Conservation (phyloP, 257 asterid genomes). For the Przewalskia tangutica region DNA sequence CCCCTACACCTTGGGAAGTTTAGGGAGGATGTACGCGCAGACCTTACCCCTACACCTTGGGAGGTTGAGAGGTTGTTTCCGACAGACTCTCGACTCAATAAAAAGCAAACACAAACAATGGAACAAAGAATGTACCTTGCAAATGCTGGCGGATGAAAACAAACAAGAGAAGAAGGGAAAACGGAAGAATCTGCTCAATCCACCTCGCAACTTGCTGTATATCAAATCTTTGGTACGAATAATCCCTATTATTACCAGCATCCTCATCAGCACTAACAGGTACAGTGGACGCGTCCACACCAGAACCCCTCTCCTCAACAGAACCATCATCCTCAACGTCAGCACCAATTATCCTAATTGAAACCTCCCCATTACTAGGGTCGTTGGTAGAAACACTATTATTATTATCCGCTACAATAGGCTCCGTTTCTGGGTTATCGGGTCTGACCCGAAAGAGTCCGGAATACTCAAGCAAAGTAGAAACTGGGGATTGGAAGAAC, state of each 20-base stretch:
- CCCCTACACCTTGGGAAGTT: no score
- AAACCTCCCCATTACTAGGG: slow-evolving; percentile 50
- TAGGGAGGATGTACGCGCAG: no score
- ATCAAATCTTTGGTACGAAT: slow-evolving; percentile 63
- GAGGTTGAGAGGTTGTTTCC: no score
- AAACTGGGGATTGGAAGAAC: slow-evolving; percentile 42
- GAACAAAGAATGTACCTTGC: slow-evolving; percentile 48
- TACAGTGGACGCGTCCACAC: slow-evolving; percentile 4
- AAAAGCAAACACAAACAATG: no score
- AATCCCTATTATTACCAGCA: slow-evolving; percentile 30
- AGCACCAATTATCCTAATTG: slow-evolving; percentile 53
- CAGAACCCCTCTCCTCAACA: slow-evolving; percentile 3
- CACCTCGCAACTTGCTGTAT: slow-evolving; percentile 77
- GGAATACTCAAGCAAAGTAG: slow-evolving; percentile 59
- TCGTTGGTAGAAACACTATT: neutral
- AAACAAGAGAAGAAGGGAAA: slow-evolving; percentile 63
- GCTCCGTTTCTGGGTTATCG: slow-evolving; percentile 40
- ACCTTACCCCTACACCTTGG: no score
- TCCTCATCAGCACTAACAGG: slow-evolving; percentile 11
- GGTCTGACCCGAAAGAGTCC: slow-evolving; percentile 51
- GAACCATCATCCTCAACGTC: slow-evolving; percentile 17
- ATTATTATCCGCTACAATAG: slow-evolving; percentile 17
- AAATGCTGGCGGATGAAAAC: slow-evolving; percentile 93
- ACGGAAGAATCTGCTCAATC: slow-evolving; percentile 90
- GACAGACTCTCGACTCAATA: no score